Conservation (phyloP, 2,329 filamentous ascomycete species). For the Trichoderma sp. region DNA sequence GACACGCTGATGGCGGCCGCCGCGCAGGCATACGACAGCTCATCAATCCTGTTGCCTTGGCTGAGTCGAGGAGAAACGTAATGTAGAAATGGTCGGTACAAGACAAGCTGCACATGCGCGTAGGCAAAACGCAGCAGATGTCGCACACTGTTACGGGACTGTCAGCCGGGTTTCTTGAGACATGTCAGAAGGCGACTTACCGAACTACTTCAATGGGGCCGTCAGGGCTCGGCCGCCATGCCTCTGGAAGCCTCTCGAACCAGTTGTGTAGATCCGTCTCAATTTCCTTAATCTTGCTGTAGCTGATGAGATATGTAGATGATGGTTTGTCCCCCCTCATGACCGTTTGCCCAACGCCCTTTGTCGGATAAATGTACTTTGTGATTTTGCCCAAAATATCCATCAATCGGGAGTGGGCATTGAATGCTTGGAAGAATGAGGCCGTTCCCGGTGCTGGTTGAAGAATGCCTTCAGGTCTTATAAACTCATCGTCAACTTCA, state of each 20-base stretch:
- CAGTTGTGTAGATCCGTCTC: conserved; percentile 63
- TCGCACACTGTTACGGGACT: conserved; percentile 50
- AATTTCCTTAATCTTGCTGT: conserved; percentile 61
- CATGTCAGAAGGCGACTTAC: conserved; percentile 47
- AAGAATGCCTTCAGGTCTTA: conserved; percentile 57
- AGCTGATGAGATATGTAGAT: conserved; percentile 62
- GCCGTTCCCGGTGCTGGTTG: conserved; percentile 54
- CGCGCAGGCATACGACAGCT: conserved; percentile 73
- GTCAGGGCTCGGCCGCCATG: conserved; percentile 76
- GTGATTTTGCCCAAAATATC: conserved; percentile 63
- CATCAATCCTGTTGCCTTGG: conserved; percentile 61
- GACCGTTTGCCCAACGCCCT: conserved; percentile 50
- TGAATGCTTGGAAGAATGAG: conserved; percentile 63
- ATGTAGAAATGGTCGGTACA: conserved; percentile 81
- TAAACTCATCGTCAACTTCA: conserved; percentile 66
- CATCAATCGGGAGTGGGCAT: conserved; percentile 64
- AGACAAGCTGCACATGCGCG: conserved; percentile 76
- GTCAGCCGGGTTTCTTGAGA: background rate
- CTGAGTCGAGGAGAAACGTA: conserved; percentile 68
- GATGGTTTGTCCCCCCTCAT: conserved; percentile 42
- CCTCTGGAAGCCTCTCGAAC: conserved; percentile 67
- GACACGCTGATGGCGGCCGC: conserved; percentile 61
- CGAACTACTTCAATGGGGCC: conserved; percentile 71
- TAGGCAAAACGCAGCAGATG: conserved; percentile 77
- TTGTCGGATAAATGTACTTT: conserved; percentile 64